phyloP scores from a whole-genome alignment of 23 red algal species.

The Gracilaria vermiculophylla region DNA sequence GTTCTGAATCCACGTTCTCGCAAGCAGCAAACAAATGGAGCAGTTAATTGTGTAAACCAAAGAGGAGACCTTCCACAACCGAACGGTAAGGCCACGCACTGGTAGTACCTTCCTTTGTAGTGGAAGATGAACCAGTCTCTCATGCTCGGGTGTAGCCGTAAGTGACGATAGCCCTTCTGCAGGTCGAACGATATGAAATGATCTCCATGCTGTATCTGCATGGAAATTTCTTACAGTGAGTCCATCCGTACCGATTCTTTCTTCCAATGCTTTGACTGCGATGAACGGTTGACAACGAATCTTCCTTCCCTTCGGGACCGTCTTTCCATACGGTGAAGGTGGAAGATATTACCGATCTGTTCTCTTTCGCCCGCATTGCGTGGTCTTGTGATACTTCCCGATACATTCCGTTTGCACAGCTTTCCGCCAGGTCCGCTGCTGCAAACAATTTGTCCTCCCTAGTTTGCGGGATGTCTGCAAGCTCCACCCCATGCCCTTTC shows the following conservation, averaged over 20 bases:
- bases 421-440: background rate
- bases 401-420: background rate
- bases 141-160: background rate
- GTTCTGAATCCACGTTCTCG: background rate
- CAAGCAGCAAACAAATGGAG: background rate
- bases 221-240: background rate
- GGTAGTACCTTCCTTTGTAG: background rate
- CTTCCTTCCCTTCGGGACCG: no score
- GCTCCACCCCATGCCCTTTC: background rate
- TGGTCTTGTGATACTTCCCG: background rate
- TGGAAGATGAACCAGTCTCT: background rate
- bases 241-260: background rate
- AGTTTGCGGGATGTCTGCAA: background rate
- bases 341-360: background rate
- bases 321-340: background rate
- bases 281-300: constrained; percentile 2
- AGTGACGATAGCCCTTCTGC: background rate
- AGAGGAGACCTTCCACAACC: background rate
- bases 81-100: background rate
- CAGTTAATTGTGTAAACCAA: background rate
- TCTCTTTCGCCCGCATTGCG: background rate
- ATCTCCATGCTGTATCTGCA: background rate
- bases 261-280: constrained; percentile 16
- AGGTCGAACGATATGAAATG: constrained; percentile 6
- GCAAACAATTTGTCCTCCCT: background rate